A percentile compares a stretch with the other conserved stretches of the same genome.
Conservation (phyloP, 306 rosid genomes). For the Trifolium subterraneum region DNA sequence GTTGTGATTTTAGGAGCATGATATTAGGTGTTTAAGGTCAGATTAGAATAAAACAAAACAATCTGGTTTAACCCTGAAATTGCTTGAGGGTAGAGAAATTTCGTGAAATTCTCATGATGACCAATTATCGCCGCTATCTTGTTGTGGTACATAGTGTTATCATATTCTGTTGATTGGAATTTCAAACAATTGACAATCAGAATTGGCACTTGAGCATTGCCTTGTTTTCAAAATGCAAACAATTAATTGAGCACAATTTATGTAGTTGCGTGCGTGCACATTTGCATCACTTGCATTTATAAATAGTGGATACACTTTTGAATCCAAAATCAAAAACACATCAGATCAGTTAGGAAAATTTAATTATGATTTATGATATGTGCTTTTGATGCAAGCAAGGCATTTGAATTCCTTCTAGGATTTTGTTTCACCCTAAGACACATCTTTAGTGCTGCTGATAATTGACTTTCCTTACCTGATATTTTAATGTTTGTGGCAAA, state of each 20-base stretch:
- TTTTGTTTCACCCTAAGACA: conserved; percentile 25
- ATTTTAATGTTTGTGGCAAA: conserved; percentile 31
- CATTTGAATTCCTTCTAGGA: conserved; percentile 16
- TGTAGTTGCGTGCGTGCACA: conserved; percentile 21
- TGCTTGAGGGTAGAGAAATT: conserved; percentile 29
- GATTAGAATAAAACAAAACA: conserved; percentile 5
- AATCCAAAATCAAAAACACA: conserved; percentile 25
- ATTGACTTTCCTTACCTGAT: conserved; percentile 10
- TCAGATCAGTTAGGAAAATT: not conserved
- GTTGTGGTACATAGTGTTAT: conserved; percentile 16
- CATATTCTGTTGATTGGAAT: not conserved
- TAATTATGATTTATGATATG: not conserved
- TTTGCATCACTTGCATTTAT: conserved; percentile 20
- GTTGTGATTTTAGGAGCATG: conserved; percentile 23
- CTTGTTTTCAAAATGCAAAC: conserved; percentile 7
- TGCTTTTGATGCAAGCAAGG: not conserved
- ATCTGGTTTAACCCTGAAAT: conserved; percentile 27
- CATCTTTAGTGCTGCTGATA: conserved; percentile 3
- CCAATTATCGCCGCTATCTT: conserved; percentile 24
- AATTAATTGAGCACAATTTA: conserved; percentile 18
- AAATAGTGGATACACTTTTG: conserved; percentile 31
- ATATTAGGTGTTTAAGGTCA: conserved; percentile 25
- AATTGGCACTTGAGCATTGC: conserved; percentile 23
- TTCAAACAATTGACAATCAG: conserved; percentile 21
- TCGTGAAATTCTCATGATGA: not conserved